A percentile compares a stretch with the other conserved stretches of the same genome.
Conservation (phyloP, 2,329 filamentous ascomycete genomes). For the Fonsecaea erecta region DNA sequence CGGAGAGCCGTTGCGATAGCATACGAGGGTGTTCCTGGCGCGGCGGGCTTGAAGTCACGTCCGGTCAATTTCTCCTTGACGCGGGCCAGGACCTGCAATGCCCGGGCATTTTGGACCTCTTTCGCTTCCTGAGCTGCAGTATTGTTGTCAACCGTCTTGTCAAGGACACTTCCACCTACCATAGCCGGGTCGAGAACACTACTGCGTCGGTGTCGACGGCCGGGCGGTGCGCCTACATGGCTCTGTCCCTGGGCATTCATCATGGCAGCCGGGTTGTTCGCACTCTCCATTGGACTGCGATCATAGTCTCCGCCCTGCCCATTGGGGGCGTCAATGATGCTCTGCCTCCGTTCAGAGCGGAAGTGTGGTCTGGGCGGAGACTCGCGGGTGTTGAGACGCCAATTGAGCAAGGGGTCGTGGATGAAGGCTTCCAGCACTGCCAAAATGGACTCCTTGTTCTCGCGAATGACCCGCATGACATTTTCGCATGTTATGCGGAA, state of each 20-base stretch:
- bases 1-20: constrained; percentile 43
- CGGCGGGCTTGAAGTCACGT: constrained; percentile 79
- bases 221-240: constrained; percentile 37
- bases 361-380: constrained; percentile 65
- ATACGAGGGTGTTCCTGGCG: constrained; percentile 22
- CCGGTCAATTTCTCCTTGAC: constrained; percentile 97
- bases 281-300: constrained; percentile 43
- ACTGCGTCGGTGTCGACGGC: constrained; percentile 62
- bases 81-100: constrained; percentile 85
- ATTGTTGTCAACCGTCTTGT: constrained; percentile 47
- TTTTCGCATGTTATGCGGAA: constrained; percentile 98
- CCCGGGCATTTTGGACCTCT: constrained; percentile 91
- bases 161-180: constrained; percentile 48
- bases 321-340: constrained; percentile 55
- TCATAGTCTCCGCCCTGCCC: constrained; percentile 40
- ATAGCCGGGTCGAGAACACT: constrained; percentile 66
- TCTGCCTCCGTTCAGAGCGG: constrained; percentile 64
- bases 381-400: constrained; percentile 75
- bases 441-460: constrained; percentile 99
- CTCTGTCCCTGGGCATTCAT: constrained; percentile 57
- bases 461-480: constrained; percentile 93
- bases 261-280: constrained; percentile 45
- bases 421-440: constrained; percentile 98
- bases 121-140: constrained; percentile 45
- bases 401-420: constrained; percentile 97